A percentile compares a stretch with the other conserved stretches of the same genome.
Conservation (phyloP, 2,329 filamentous ascomycete genomes). For the Cryphonectria naterciae region DNA sequence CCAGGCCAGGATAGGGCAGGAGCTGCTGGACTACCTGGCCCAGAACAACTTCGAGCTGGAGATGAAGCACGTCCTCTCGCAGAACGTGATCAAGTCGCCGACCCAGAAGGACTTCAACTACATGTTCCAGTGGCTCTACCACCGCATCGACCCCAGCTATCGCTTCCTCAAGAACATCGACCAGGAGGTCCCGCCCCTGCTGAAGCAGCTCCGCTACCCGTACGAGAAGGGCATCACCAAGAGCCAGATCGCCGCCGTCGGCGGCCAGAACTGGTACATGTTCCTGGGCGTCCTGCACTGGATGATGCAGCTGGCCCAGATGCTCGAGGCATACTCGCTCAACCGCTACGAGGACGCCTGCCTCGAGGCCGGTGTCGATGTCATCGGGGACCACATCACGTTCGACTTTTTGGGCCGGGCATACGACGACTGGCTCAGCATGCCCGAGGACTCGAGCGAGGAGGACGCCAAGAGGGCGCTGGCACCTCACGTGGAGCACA, state of each 20-base stretch:
- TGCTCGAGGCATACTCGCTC: conserved; percentile 81
- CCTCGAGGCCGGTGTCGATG: conserved; percentile 83
- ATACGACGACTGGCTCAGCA: conserved; percentile 91
- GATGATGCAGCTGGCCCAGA: conserved; percentile 97
- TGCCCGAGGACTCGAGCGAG: conserved; percentile 85
- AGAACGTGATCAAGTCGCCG: conserved; percentile 88
- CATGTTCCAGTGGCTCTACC: conserved; percentile 98
- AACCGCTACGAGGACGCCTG: conserved; percentile 90
- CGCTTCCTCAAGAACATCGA: conserved; percentile 94
- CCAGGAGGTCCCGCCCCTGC: conserved; percentile 86
- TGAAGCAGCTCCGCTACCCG: conserved; percentile 93
- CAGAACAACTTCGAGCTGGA: conserved; percentile 97
- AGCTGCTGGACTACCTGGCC: conserved; percentile 88
- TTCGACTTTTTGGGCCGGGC: conserved; percentile 89
- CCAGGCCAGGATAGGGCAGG: conserved; percentile 81
- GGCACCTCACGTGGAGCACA: conserved; percentile 80
- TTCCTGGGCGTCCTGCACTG: conserved; percentile 94
- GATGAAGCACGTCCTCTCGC: conserved; percentile 91
- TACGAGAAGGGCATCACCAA: conserved; percentile 97
- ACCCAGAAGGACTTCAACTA: conserved; percentile 98
- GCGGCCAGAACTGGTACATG: conserved; percentile 95
- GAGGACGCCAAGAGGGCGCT: conserved; percentile 81
- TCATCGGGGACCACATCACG: conserved; percentile 88
- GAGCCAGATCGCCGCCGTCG: conserved; percentile 91
- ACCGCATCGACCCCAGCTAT: conserved; percentile 91